Conservation (phyloP, 108 stramenopile species). For the Hondaea fermentalgiana region DNA sequence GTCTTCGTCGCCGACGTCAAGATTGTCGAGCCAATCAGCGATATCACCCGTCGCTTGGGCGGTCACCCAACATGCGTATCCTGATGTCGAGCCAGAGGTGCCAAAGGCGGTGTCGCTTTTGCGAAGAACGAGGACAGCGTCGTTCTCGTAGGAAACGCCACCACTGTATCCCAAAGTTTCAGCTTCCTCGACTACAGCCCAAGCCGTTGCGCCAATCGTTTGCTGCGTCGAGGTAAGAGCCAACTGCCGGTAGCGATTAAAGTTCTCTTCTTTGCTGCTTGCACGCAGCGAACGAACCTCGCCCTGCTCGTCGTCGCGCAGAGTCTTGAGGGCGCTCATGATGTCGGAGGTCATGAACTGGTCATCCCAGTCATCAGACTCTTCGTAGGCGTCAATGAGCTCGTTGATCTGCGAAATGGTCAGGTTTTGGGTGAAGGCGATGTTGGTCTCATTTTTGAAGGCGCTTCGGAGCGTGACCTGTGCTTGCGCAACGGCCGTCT, state of each 20-base stretch:
- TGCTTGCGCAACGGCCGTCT: background rate
- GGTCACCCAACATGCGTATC: background rate
- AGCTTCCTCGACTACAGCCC: background rate
- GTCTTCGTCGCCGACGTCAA: background rate
- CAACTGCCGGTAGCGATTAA: background rate
- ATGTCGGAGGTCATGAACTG: background rate
- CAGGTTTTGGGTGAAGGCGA: background rate
- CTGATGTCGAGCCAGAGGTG: background rate
- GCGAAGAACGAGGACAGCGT: background rate
- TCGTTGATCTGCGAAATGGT: background rate
- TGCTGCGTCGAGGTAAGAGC: background rate
- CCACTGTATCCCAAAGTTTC: background rate
- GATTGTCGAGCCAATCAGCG: background rate
- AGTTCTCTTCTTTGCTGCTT: no score
- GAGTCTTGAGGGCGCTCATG: background rate
- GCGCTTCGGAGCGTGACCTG: background rate
- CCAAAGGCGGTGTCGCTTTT: background rate
- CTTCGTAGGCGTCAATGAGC: background rate
- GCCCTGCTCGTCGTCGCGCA: background rate
- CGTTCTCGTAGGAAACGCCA: background rate
- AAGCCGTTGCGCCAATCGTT: background rate
- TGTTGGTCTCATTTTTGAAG: background rate
- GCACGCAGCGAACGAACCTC: background rate
- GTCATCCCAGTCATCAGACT: background rate
- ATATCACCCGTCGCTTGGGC: background rate